Base-by-base conservation (phyloP, 768 basidiomycete species). In the Russula abietina region DNA sequence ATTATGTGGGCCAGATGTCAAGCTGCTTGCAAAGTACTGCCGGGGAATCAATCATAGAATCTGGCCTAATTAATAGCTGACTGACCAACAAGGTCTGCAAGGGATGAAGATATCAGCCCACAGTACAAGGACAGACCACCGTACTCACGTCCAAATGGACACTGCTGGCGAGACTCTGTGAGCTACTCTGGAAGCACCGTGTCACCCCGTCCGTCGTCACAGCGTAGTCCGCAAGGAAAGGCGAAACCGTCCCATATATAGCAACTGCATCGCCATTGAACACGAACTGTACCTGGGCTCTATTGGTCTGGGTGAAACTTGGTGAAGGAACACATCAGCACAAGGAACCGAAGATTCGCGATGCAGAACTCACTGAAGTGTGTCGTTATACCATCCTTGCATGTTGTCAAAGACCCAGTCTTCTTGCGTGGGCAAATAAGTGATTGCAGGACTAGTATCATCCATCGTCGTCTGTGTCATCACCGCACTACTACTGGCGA, bases 181-280 rank as follows among this genome's bases (percentile, higher is more conserved):
- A 69, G 16, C 78, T 78, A 55, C 77, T 77, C 16, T 70, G 69
- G 59, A 79, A 65, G n/a, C 67, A 60, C 46, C 66, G 70, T 0
- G 65, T 67, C 48, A 72, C 53, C 6, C 78, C 80, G 67, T 85
- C 82, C 30, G 83, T 52, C 2, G 73, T 71, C 30, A 83, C 70
- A n/a, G 74, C 72, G 56, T 81, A 75, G 62, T 80, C 71, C 19
- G 80, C 77, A 67, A 80, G 82, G 59, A 79, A 76, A n/a, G 81
- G 79, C 10, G 80, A 78, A 33, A 81, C 75, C 2, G 81, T 79
- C 41, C 82, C 82, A 60, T 80, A 84, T 1, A 84, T 59, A 16
- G 80, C 81, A 52, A 85, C 74, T n/a, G 79, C 81, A 57, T 81
- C 78, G 24, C 83, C 83, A 5, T 70, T 65, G 67, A 83, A 84